phyloP scores from a whole-genome alignment of 1,284 basidiomycete species.

The Marasmius tenuissimus region DNA sequence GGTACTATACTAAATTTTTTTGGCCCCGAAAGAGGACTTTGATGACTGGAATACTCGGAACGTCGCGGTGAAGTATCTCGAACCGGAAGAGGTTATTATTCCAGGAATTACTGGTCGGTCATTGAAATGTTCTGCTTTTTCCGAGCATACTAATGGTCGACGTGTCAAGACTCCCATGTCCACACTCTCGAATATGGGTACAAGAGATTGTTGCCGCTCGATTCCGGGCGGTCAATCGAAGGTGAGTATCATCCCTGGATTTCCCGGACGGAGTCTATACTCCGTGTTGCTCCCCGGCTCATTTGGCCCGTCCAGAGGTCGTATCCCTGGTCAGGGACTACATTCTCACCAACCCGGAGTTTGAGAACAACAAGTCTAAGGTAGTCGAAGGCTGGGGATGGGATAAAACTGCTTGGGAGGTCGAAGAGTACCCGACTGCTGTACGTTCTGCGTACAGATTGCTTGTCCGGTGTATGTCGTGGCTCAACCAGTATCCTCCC shows the following conservation, averaged over 20 bases:
- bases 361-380: conserved; percentile 45
- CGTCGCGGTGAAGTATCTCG: neutral
- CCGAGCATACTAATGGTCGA: neutral
- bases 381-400: conserved; percentile 1
- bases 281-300: too few species aligned
- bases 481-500: neutral
- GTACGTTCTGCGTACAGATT: neutral
- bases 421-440: neutral
- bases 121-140: neutral
- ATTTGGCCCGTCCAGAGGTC: conserved; percentile 44
- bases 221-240: neutral
- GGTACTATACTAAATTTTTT: conserved; percentile 30
- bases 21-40: neutral
- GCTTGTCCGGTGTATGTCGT: neutral
- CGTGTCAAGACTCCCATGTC: neutral
- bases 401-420: conserved; percentile 1
- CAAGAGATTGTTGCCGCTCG: neutral
- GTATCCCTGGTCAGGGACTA: conserved; percentile 62
- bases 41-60: neutral
- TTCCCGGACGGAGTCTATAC: neutral
- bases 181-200: conserved; percentile 1
- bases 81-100: neutral
- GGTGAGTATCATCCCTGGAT: neutral
- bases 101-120: neutral
- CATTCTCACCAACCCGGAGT: conserved; percentile 53